These are phyloP conservation scores for Pleurotus tuoliensis DNA, from an alignment of 768 basidiomycete genomes.

Conservation along the genomic window DNA sequence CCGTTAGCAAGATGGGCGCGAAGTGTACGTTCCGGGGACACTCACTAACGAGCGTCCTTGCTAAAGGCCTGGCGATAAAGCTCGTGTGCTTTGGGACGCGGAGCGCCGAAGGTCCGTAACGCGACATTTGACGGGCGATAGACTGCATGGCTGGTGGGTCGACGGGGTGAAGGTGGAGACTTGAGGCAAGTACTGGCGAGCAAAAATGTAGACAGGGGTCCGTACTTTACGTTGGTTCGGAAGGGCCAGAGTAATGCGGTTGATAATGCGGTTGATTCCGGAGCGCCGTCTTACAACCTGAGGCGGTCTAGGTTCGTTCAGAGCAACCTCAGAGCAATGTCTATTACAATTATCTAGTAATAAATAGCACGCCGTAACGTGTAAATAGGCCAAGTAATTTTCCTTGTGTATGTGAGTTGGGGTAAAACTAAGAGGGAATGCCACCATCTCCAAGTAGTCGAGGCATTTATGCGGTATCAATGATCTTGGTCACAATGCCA, in stretches of 20 bases:
- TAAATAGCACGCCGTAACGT: neutral
- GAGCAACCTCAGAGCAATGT: neutral
- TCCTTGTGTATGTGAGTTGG: constrained; percentile 13
- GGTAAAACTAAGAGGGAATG: constrained; percentile 5
- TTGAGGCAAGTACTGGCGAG: neutral
- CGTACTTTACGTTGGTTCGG: neutral
- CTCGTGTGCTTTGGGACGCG: constrained; percentile 17
- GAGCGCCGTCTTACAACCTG: neutral
- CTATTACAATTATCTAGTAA: constrained; percentile 3
- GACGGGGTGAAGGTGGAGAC: neutral
- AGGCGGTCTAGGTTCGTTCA: too few relatives aligned
- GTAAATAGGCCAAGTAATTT: neutral
- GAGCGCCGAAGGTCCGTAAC: constrained; percentile 16
- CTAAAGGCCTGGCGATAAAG: constrained; percentile 23
- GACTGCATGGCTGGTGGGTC: constrained; percentile 12
- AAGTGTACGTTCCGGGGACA: constrained; percentile 11
- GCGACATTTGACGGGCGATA: constrained; percentile 12
- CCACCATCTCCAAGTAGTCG: neutral
- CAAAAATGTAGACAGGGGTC: neutral
- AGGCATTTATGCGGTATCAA: constrained; percentile 32
- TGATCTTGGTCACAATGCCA: constrained; percentile 86
- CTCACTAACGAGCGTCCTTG: constrained; percentile 59
- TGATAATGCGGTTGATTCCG: constrained; percentile 1
- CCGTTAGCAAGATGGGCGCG: too few relatives aligned
- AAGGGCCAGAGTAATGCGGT: constrained; percentile 1